A percentile compares a stretch with the other conserved stretches of the same genome.
Conservation (phyloP, 129 eudicot species). For the Chrysanthemum makinoi region DNA sequence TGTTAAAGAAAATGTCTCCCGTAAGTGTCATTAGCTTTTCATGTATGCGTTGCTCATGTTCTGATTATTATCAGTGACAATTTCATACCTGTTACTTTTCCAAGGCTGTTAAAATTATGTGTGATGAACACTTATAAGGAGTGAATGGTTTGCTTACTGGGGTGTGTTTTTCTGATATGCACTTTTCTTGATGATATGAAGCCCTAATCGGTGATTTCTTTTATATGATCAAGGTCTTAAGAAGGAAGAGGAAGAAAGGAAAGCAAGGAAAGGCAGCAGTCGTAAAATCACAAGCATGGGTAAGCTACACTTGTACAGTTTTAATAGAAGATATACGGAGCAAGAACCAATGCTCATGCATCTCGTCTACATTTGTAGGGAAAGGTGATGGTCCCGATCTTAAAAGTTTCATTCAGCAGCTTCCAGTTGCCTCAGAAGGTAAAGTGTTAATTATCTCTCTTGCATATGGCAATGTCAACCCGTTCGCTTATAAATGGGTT, state of each 20-base stretch:
- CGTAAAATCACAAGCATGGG: slow-evolving; percentile 48
- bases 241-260: slow-evolving; percentile 95
- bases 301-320: slow-evolving; percentile 26
- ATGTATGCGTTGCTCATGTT: slow-evolving; percentile 8
- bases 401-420: slow-evolving; percentile 77
- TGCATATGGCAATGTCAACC: not conserved
- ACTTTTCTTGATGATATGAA: slow-evolving; percentile 7
- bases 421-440: slow-evolving; percentile 72
- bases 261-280: slow-evolving; percentile 53
- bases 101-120: not conserved
- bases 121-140: not conserved
- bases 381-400: slow-evolving; percentile 84
- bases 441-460: slow-evolving; percentile 14
- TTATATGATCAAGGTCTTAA: slow-evolving; percentile 57
- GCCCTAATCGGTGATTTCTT: slow-evolving; percentile 10
- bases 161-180: too few relatives aligned
- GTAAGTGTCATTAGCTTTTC: slow-evolving; percentile 45
- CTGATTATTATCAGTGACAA: not conserved
- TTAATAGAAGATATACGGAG: not conserved
- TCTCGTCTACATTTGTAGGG: slow-evolving; percentile 37
- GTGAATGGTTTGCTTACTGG: not conserved
- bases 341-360: not conserved
- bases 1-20: slow-evolving; percentile 77
- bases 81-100: not conserved
- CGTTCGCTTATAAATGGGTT: not conserved